phyloP scores from a whole-genome alignment of 805 yeast species.

The Metschnikowia baotianmanensis region DNA sequence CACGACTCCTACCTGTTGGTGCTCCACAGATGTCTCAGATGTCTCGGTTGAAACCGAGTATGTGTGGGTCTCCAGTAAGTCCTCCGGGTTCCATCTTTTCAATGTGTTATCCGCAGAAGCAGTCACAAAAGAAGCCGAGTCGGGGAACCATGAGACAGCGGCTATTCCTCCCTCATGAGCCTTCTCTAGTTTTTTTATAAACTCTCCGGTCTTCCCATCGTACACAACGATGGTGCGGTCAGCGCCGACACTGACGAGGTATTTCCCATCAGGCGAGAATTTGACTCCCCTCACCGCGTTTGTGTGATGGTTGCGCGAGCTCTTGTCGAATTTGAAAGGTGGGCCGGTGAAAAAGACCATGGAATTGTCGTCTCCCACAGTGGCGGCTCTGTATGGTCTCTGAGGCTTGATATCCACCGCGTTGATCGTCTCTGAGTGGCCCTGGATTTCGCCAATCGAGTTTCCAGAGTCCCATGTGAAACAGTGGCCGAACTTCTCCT shows the following conservation, averaged over 20 bases:
- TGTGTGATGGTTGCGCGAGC: conserved; percentile 70
- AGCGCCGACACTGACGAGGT: conserved; percentile 76
- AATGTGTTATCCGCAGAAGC: conserved; percentile 80
- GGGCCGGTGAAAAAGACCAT: conserved; percentile 88
- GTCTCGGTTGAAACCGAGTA: conserved; percentile 40
- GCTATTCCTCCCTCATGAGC: conserved; percentile 82
- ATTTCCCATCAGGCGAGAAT: conserved; percentile 78
- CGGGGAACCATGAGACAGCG: conserved; percentile 66
- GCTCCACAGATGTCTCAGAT: conserved; percentile 39
- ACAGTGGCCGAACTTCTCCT: conserved; percentile 87
- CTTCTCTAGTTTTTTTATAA: conserved; percentile 46
- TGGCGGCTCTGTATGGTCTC: conserved; percentile 91
- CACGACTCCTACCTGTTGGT: conserved; percentile 80
- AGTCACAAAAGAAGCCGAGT: conserved; percentile 61
- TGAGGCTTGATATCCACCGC: conserved; percentile 81
- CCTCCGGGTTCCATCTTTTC: conserved; percentile 58
- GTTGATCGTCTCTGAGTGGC: conserved; percentile 81
- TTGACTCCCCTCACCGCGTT: conserved; percentile 79
- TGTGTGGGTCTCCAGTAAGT: conserved; percentile 36
- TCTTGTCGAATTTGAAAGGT: conserved; percentile 81
- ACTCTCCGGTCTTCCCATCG: conserved; percentile 87
- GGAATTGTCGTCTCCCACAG: conserved; percentile 86
- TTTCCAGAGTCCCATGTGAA: conserved; percentile 94
- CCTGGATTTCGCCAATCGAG: conserved; percentile 93
- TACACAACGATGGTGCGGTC: conserved; percentile 76